A percentile compares a stretch with the other conserved stretches of the same genome.
Conservation (phyloP, 768 basidiomycete genomes). For the Tylopilus plumbeoviolaceoides region DNA sequence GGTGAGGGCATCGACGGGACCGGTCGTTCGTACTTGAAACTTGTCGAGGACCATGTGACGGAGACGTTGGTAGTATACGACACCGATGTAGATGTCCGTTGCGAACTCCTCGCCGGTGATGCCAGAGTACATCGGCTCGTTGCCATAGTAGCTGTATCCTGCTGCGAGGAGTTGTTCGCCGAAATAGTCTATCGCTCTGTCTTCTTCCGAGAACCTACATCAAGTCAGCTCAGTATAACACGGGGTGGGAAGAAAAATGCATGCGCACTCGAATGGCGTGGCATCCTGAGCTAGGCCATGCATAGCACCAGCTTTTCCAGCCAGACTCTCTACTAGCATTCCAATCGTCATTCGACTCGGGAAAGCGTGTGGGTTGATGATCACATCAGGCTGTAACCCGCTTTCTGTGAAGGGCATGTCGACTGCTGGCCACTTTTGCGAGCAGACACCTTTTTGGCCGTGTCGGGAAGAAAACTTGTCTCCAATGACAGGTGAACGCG, state of each 20-base stretch:
- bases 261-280: conserved; percentile 89
- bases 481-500: conserved; percentile 94
- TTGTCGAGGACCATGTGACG: conserved; percentile 99
- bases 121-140: conserved; percentile 99
- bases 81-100: conserved; percentile 97
- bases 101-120: conserved; percentile 98
- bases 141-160: conserved; percentile 98
- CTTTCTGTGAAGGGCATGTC: conserved; percentile 99
- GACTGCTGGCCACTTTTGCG: conserved; percentile 96
- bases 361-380: conserved; percentile 99
- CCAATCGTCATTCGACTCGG: conserved; percentile 99
- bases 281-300: conserved; percentile 98
- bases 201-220: conserved; percentile 85
- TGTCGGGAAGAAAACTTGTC: conserved; percentile 99
- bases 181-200: conserved; percentile 97
- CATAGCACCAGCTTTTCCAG: conserved; percentile 98
- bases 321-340: conserved; percentile 99
- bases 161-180: conserved; percentile 90
- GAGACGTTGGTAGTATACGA: conserved; percentile 97
- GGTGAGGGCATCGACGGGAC: conserved; percentile 93
- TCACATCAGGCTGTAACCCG: conserved; percentile 98
- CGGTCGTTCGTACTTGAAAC: conserved; percentile 98
- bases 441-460: conserved; percentile 99
- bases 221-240: conserved; percentile 8
- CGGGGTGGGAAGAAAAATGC: conserved; percentile 1